phyloP scores from a whole-genome alignment of 2,329 filamentous ascomycete species.

The Botrytis deweyae region DNA sequence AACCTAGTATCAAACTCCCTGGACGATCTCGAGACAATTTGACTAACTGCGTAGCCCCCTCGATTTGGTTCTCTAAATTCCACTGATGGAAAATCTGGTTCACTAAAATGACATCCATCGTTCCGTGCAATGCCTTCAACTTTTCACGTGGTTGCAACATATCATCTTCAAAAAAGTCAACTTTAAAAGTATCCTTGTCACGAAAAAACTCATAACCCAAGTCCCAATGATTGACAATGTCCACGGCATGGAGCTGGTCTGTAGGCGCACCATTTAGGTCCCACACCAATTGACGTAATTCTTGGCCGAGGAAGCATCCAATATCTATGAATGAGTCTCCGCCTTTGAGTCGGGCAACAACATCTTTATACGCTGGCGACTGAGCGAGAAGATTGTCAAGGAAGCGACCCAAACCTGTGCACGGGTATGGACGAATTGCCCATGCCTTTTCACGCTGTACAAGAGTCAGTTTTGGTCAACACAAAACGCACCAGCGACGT shows the following conservation, averaged over 20 bases:
- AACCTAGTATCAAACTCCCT: slow-evolving; percentile 5
- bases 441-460: slow-evolving; percentile 26
- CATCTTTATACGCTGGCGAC: slow-evolving; percentile 22
- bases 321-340: slow-evolving; percentile 26
- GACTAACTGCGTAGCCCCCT: background rate
- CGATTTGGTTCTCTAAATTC: background rate
- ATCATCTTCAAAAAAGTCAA: slow-evolving; percentile 40
- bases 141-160: slow-evolving; percentile 22
- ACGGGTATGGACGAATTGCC: slow-evolving; percentile 26
- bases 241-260: slow-evolving; percentile 38
- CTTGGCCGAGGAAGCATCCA: slow-evolving; percentile 43
- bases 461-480: background rate
- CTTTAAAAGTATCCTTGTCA: slow-evolving; percentile 39
- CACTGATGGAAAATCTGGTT: slow-evolving; percentile 16
- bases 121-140: background rate
- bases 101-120: slow-evolving; percentile 9
- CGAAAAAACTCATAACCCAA: slow-evolving; percentile 42
- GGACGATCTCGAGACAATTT: background rate
- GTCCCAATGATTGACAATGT: slow-evolving; percentile 38
- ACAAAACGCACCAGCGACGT: background rate
- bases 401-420: slow-evolving; percentile 29
- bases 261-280: slow-evolving; percentile 39
- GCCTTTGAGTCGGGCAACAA: slow-evolving; percentile 26
- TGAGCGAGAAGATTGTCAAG: slow-evolving; percentile 24
- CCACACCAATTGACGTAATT: slow-evolving; percentile 40